Evolutionary conservation across 2,329 filamentous ascomycete genomes (phyloP).

Genomic region (Stagonosporopsis rhizophila): DNA sequence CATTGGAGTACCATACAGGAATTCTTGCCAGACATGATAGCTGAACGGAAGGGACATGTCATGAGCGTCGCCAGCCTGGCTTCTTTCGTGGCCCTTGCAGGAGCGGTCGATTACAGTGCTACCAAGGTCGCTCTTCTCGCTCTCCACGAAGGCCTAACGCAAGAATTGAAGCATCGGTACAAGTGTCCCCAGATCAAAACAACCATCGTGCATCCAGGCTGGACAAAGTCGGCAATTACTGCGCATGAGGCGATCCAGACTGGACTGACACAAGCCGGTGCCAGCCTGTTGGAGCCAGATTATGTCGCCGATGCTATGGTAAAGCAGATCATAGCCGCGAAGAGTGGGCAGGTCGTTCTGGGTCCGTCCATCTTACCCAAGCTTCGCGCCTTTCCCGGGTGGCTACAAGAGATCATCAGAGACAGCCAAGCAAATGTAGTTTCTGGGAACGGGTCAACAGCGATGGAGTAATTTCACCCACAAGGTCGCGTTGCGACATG

Average conservation of each 20-base stretch:
- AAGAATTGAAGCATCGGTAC: slow-evolving; percentile 53
- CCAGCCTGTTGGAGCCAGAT: slow-evolving; percentile 48
- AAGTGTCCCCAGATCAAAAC: slow-evolving; percentile 54
- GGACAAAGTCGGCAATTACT: slow-evolving; percentile 51
- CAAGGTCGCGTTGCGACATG: background rate
- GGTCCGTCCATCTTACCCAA: slow-evolving; percentile 36
- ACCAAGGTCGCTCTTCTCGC: slow-evolving; percentile 45
- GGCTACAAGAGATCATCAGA: slow-evolving; percentile 45
- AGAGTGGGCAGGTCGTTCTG: slow-evolving; percentile 52
- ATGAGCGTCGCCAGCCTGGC: slow-evolving; percentile 47
- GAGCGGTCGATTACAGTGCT: slow-evolving; percentile 45
- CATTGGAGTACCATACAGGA: slow-evolving; percentile 49
- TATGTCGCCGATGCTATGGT: slow-evolving; percentile 53
- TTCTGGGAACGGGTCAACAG: slow-evolving; percentile 36
- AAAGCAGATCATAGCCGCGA: slow-evolving; percentile 52
- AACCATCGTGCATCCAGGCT: slow-evolving; percentile 53
- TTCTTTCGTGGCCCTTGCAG: slow-evolving; percentile 42
- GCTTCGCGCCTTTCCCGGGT: slow-evolving; percentile 40
- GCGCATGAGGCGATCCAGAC: slow-evolving; percentile 35
- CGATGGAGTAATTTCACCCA: background rate
- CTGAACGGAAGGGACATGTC: slow-evolving; percentile 47
- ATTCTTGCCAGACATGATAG: slow-evolving; percentile 49
- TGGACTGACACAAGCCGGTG: slow-evolving; percentile 41
- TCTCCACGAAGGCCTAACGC: slow-evolving; percentile 46
- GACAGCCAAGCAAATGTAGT: slow-evolving; percentile 41